Percentiles rank a stretch among this genome's conserved stretches.
Evolutionary conservation across 2,329 filamentous ascomycete genomes (phyloP).

Genomic region (Fusarium cicatricum): DNA sequence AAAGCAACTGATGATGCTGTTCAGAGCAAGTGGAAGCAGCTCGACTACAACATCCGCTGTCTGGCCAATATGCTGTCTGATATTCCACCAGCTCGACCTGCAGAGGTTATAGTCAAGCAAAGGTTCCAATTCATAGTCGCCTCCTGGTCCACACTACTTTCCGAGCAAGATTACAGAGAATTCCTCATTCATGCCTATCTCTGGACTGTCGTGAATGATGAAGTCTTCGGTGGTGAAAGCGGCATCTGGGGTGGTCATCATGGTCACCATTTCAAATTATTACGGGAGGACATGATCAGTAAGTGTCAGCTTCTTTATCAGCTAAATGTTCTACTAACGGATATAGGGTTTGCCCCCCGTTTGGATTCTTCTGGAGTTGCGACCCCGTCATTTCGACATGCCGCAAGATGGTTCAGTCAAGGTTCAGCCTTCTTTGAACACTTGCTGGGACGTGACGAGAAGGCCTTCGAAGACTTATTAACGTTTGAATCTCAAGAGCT

Average conservation of each 20-base stretch:
- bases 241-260: not conserved
- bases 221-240: not conserved
- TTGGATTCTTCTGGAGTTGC: no score
- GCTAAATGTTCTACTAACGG: not conserved
- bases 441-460: not conserved
- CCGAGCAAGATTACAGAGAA: not conserved
- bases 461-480: accelerated
- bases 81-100: accelerated
- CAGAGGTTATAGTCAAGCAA: accelerated
- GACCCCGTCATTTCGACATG: not conserved
- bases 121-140: not conserved
- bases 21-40: conserved; percentile 17
- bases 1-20: conserved; percentile 28
- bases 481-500: not conserved
- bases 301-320: not conserved
- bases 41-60: conserved; percentile 27
- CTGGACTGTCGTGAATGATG: not conserved
- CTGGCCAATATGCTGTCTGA: conserved; percentile 8
- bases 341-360: no score
- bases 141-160: accelerated
- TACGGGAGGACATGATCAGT: not conserved
- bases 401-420: conserved; percentile 14
- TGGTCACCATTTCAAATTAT: accelerated
- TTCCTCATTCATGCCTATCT: conserved; percentile 4
- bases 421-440: not conserved